A percentile compares a stretch with the other conserved stretches of the same genome.
These are phyloP conservation scores for Sclerotiophoma versabilis DNA, from an alignment of 2,329 filamentous ascomycete species.

Conservation along the genomic window DNA sequence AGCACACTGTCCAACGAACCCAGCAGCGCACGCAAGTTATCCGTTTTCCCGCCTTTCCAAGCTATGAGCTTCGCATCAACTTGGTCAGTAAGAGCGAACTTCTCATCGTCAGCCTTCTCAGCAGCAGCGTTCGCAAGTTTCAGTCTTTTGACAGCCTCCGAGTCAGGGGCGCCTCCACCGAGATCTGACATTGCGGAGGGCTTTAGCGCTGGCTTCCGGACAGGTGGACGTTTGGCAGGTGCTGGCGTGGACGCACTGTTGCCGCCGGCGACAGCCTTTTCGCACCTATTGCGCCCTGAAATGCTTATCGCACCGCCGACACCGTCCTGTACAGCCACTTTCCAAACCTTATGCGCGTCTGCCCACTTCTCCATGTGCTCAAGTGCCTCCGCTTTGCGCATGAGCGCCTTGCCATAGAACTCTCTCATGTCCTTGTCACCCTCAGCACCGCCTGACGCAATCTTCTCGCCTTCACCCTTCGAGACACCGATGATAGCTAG, in stretches of 20 bases:
- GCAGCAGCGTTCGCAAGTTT: slow-evolving; percentile 85
- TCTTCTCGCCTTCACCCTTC: slow-evolving; percentile 80
- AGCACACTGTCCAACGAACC: slow-evolving; percentile 87
- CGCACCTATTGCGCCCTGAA: slow-evolving; percentile 86
- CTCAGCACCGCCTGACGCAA: slow-evolving; percentile 69
- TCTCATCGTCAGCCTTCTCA: slow-evolving; percentile 88
- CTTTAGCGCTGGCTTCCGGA: slow-evolving; percentile 35
- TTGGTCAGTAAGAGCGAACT: slow-evolving; percentile 83
- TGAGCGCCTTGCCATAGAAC: slow-evolving; percentile 90
- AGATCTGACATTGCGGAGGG: slow-evolving; percentile 54
- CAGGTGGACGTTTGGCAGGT: slow-evolving; percentile 36
- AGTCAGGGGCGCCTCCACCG: slow-evolving; percentile 57
- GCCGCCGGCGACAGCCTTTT: slow-evolving; percentile 71
- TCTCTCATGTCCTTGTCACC: slow-evolving; percentile 84
- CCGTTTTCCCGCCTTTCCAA: slow-evolving; percentile 91
- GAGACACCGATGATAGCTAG: slow-evolving; percentile 79
- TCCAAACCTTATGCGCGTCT: slow-evolving; percentile 83
- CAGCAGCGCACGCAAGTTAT: slow-evolving; percentile 87
- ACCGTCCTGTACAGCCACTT: slow-evolving; percentile 79
- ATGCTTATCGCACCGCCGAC: slow-evolving; percentile 85
- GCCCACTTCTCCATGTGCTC: slow-evolving; percentile 95
- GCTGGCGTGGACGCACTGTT: slow-evolving; percentile 26
- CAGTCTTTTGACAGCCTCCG: slow-evolving; percentile 81
- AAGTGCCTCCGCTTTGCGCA: slow-evolving; percentile 92
- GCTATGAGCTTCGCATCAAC: slow-evolving; percentile 79